A percentile compares a stretch with the other conserved stretches of the same genome.
These are phyloP conservation scores for Streptanthus diversifolius DNA, from an alignment of 345 rosid genomes.

Conservation along the genomic window DNA sequence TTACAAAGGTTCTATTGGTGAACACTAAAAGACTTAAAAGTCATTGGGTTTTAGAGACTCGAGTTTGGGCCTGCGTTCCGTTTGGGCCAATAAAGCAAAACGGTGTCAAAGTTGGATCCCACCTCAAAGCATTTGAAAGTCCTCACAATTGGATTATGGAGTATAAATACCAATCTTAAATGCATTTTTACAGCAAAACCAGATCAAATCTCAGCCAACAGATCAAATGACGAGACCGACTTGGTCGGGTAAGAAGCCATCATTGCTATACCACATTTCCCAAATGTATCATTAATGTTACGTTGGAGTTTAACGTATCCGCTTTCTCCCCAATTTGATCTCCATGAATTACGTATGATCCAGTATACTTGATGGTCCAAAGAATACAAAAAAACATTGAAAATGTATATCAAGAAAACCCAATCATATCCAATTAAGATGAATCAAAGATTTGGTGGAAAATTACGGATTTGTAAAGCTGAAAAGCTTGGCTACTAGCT, in stretches of 20 bases:
- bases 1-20: too few species aligned
- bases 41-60: too few species aligned
- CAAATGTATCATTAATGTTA: conserved; percentile 14
- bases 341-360: conserved; percentile 37
- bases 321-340: conserved; percentile 30
- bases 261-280: conserved; percentile 28
- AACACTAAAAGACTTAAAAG: too few species aligned
- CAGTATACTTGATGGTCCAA: not conserved
- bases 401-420: not conserved
- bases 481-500: conserved; percentile 21
- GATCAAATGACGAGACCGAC: not conserved
- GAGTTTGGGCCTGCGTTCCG: too few species aligned
- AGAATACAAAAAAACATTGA: not conserved
- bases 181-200: not conserved
- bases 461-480: conserved; percentile 3
- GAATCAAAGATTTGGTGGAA: not conserved
- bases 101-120: too few species aligned
- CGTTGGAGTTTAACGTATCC: conserved; percentile 30
- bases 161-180: not conserved
- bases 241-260: conserved; percentile 32
- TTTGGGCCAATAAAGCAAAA: too few species aligned
- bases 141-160: too few species aligned
- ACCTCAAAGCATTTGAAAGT: too few species aligned
- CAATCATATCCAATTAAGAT: not conserved
- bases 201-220: not conserved